Evolutionary conservation across 352 stramenopile species (phyloP).

Genomic region (Globisporangium spinosum): DNA sequence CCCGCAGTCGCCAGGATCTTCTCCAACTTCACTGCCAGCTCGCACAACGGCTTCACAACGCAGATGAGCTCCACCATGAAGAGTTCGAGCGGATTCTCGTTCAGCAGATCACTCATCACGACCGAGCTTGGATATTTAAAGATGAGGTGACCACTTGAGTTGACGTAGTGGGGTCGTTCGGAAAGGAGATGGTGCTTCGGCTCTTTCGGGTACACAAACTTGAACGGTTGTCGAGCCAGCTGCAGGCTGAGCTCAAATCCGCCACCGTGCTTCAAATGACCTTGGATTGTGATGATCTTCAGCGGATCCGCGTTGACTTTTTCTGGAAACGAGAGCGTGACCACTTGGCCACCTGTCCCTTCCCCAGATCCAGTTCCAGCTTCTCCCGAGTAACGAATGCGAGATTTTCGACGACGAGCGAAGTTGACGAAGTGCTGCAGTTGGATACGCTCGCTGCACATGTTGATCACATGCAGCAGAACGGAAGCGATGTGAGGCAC

Average conservation of each 20-base stretch:
- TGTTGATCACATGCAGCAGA: conserved; percentile 78
- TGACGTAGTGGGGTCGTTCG: conserved; percentile 72
- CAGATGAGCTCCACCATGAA: conserved; percentile 89
- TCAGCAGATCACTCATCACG: conserved; percentile 63
- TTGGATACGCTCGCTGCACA: conserved; percentile 83
- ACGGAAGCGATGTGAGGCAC: conserved; percentile 73
- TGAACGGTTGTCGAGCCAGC: conserved; percentile 56
- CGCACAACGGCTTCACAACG: conserved; percentile 80
- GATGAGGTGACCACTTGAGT: conserved; percentile 65
- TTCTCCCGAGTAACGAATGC: conserved; percentile 82
- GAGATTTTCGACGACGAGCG: conserved; percentile 72
- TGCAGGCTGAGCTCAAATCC: conserved; percentile 80
- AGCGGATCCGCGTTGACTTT: conserved; percentile 82
- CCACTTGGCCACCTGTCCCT: conserved; percentile 77
- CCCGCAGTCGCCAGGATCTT: conserved; percentile 57
- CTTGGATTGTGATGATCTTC: conserved; percentile 74
- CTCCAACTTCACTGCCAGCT: conserved; percentile 79
- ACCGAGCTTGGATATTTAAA: conserved; percentile 77
- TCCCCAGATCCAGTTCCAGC: conserved; percentile 43
- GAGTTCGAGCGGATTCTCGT: conserved; percentile 80
- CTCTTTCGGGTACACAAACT: conserved; percentile 61
- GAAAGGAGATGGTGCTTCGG: conserved; percentile 55
- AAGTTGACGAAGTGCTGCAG: conserved; percentile 88
- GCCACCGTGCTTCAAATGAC: conserved; percentile 69
- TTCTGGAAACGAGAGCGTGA: conserved; percentile 83